A percentile compares a stretch with the other conserved stretches of the same genome.
These are phyloP conservation scores for Marvania coccoides DNA, from an alignment of 139 green algal species.

Conservation along the genomic window DNA sequence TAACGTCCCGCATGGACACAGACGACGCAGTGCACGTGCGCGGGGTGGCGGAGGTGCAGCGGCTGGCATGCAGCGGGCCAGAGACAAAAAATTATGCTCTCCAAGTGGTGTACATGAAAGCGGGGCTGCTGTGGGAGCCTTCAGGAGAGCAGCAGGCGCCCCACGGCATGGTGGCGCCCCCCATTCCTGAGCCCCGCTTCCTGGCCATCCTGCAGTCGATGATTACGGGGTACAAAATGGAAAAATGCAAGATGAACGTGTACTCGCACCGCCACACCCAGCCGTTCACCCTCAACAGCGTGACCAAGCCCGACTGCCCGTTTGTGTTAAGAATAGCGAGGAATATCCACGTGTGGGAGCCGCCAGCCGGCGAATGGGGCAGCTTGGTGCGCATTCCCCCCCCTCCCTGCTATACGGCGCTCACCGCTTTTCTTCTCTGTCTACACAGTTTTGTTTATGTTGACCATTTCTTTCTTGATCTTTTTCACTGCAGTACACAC, in stretches of 20 bases:
- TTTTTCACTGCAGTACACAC: too few relatives aligned
- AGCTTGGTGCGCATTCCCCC: too few relatives aligned
- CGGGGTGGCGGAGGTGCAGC: not conserved
- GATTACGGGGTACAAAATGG: not conserved
- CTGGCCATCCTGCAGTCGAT: not conserved
- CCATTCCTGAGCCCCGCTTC: not conserved
- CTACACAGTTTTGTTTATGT: too few relatives aligned
- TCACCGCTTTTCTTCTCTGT: too few relatives aligned
- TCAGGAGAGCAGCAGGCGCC: not conserved
- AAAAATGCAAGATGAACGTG: not conserved
- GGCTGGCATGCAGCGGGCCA: not conserved
- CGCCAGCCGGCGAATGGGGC: not conserved
- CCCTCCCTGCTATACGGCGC: too few relatives aligned
- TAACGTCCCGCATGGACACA: not conserved
- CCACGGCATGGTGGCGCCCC: not conserved
- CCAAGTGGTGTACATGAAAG: not conserved
- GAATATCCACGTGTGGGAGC: not conserved
- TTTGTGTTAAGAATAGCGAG: not conserved
- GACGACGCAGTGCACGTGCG: not conserved
- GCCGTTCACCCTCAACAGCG: not conserved
- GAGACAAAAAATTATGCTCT: not conserved
- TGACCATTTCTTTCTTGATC: too few relatives aligned
- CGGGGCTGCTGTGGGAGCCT: not conserved
- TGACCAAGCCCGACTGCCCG: not conserved
- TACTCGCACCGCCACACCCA: not conserved